phyloP scores from a whole-genome alignment of 257 asterid species.

The Solanum tarapatanum region DNA sequence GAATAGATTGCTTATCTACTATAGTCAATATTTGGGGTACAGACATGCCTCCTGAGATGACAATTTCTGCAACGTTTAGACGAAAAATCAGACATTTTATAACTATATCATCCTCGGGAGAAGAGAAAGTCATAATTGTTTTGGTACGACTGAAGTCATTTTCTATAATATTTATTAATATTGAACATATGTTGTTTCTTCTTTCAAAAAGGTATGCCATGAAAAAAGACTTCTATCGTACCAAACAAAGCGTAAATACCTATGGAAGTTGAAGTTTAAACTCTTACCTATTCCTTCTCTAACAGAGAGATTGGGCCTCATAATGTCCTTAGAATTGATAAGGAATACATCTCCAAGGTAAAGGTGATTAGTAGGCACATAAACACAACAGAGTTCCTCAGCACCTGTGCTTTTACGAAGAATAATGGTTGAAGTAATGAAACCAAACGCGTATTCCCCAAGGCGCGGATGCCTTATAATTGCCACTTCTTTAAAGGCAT shows the following conservation, averaged over 20 bases:
- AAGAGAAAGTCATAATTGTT: neutral
- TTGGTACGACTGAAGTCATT: neutral
- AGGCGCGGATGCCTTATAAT: too few species aligned
- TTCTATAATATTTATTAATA: neutral
- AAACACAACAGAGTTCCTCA: too few species aligned
- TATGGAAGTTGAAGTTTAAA: neutral
- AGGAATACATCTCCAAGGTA: too few species aligned
- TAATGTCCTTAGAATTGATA: too few species aligned
- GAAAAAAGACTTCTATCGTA: neutral
- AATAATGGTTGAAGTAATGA: too few species aligned
- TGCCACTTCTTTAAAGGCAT: too few species aligned
- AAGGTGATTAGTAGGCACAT: too few species aligned
- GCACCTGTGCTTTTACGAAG: too few species aligned
- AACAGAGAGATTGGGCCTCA: too few species aligned
- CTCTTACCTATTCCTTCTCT: too few species aligned
- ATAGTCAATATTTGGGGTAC: slow-evolving; percentile 11
- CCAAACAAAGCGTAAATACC: neutral
- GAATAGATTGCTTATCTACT: neutral
- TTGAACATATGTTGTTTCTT: neutral
- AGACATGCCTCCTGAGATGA: slow-evolving; percentile 18
- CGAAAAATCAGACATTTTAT: neutral
- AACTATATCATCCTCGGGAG: neutral
- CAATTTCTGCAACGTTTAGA: slow-evolving; percentile 11
- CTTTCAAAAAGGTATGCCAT: neutral
- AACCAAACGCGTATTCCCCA: too few species aligned